phyloP scores from a whole-genome alignment of 1,139 yeast species.

The Suhomyces anneliseae region DNA sequence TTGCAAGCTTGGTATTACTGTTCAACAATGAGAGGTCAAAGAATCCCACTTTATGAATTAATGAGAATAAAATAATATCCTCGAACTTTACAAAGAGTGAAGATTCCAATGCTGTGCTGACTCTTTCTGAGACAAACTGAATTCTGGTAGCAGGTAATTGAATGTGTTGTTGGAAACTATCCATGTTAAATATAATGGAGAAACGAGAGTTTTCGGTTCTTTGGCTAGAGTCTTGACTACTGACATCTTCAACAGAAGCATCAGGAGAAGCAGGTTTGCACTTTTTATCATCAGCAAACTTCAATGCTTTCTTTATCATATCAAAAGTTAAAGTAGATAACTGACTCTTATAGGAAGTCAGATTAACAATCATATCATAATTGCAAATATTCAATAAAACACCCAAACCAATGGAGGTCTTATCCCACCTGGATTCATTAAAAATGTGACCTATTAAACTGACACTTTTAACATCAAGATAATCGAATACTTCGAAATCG shows the following conservation, averaged over 20 bases:
- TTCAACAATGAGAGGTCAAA: slow-evolving; percentile 13
- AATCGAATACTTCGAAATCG: slow-evolving; percentile 15
- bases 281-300: neutral
- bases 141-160: slow-evolving; percentile 4
- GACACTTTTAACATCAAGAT: slow-evolving; percentile 14
- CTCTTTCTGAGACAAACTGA: slow-evolving; percentile 3
- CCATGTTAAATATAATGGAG: slow-evolving; percentile 10
- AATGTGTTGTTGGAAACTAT: slow-evolving; percentile 19
- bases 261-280: neutral
- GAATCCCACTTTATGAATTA: slow-evolving; percentile 7
- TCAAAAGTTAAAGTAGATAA: slow-evolving; percentile 21
- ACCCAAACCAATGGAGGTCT: slow-evolving; percentile 13
- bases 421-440: slow-evolving; percentile 10
- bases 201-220: neutral
- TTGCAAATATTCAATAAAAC: slow-evolving; percentile 11
- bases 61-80: slow-evolving; percentile 10
- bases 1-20: slow-evolving; percentile 9
- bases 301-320: slow-evolving; percentile 8
- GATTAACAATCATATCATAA: slow-evolving; percentile 20
- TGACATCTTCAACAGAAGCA: neutral
- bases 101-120: slow-evolving; percentile 7
- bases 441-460: slow-evolving; percentile 9
- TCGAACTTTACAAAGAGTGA: slow-evolving; percentile 7
- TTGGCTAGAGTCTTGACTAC: neutral
- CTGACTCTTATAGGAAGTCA: slow-evolving; percentile 25